Evolutionary conservation across 352 stramenopile species (phyloP).

Genomic region (Globisporangium rhizosaccharum): DNA sequence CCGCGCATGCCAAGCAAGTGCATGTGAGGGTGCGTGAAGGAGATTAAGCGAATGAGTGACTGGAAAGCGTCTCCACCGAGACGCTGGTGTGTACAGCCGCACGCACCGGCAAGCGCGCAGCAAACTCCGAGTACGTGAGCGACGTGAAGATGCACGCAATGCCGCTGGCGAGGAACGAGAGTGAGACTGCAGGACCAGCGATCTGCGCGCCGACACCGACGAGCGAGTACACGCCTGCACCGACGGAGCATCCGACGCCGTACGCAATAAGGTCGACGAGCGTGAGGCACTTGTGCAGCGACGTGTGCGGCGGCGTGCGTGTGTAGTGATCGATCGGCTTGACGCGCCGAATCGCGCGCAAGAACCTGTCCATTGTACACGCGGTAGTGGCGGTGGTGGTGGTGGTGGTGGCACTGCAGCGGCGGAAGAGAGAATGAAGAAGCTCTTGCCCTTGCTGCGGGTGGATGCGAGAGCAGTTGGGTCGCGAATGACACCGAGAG

Average conservation of each 20-base stretch:
- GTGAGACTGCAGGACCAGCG: conserved; percentile 82
- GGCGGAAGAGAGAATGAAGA: too few relatives aligned
- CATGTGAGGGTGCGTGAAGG: too few relatives aligned
- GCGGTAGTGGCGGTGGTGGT: background rate
- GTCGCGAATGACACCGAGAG: too few relatives aligned
- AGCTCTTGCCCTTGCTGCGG: background rate
- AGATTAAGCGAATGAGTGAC: too few relatives aligned
- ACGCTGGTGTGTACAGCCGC: background rate
- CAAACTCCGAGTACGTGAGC: conserved; percentile 89
- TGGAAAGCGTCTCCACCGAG: too few relatives aligned
- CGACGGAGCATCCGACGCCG: conserved; percentile 87
- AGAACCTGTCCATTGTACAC: conserved; percentile 37
- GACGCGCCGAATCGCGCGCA: conserved; percentile 49
- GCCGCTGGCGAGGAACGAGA: conserved; percentile 88
- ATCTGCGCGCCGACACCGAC: conserved; percentile 82
- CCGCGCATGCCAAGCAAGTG: background rate
- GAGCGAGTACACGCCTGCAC: conserved; percentile 91
- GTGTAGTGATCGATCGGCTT: conserved; percentile 61
- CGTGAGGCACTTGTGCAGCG: conserved; percentile 65
- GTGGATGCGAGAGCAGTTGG: too few relatives aligned
- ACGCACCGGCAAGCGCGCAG: conserved; percentile 73
- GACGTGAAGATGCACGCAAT: conserved; percentile 89
- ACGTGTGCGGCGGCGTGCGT: conserved; percentile 22
- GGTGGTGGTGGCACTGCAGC: background rate
- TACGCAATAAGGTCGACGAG: conserved; percentile 82